phyloP scores from a whole-genome alignment of 73 alveolate genomes.

The Stentor roeselii region DNA sequence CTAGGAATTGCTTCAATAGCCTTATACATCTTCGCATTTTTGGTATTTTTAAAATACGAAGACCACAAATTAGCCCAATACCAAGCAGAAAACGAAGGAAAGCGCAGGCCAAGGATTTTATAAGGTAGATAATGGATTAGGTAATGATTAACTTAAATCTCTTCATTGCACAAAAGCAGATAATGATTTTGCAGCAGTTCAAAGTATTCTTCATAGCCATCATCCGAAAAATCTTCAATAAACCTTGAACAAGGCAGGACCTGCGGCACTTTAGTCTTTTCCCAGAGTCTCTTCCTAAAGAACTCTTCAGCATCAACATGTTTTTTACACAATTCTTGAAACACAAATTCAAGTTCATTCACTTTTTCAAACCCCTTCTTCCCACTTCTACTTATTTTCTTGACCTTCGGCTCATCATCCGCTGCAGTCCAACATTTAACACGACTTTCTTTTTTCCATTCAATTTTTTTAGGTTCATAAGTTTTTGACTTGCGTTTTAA shows the following conservation, averaged over 20 bases:
- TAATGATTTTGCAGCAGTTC: conserved; percentile 8
- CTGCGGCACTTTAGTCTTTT: neutral
- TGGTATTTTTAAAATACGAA: neutral
- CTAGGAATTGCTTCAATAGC: neutral
- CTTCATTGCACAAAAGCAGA: conserved; percentile 18
- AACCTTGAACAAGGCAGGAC: neutral
- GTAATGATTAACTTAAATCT: no score
- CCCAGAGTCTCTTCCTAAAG: neutral
- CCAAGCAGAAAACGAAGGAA: no score
- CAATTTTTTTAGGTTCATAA: conserved; percentile 7
- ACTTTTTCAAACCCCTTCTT: neutral
- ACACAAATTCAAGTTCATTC: neutral
- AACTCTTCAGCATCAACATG: neutral
- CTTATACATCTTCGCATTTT: neutral
- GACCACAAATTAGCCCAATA: no score
- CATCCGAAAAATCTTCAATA: neutral
- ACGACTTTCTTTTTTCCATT: conserved; percentile 6
- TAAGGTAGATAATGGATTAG: no score
- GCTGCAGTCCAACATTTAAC: conserved; percentile 5
- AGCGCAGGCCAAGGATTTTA: no score
- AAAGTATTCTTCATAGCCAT: neutral
- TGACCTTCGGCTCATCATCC: neutral
- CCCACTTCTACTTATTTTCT: neutral
- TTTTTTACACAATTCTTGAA: neutral
- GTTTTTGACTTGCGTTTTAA: conserved; percentile 21